Evolutionary conservation across 2,329 filamentous ascomycete species (phyloP).

Genomic region (Remersonia thermophila): DNA sequence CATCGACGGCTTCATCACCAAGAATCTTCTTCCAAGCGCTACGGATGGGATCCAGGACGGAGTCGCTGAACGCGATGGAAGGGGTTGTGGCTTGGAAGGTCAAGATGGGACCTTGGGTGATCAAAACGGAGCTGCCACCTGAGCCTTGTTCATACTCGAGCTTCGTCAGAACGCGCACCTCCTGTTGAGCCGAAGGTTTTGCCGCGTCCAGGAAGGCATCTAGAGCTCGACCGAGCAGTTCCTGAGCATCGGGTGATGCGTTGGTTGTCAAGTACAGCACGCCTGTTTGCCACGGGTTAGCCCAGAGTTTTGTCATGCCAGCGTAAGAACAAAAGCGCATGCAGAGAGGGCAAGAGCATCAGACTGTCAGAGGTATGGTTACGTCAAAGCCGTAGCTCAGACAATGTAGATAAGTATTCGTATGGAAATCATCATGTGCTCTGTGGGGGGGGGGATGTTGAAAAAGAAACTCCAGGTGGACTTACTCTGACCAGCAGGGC

Average conservation of each 20-base stretch:
- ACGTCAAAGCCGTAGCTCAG: conserved; percentile 83
- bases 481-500: conserved; percentile 82
- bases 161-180: too few relatives aligned
- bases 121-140: conserved; percentile 16
- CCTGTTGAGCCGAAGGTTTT: too few relatives aligned
- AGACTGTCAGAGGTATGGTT: conserved; percentile 76
- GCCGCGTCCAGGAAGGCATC: conserved; percentile 27
- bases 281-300: conserved; percentile 25
- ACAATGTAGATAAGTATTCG: conserved; percentile 99
- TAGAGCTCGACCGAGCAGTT: conserved; percentile 30
- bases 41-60: conserved; percentile 52
- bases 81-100: conserved; percentile 46
- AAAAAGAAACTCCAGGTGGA: conserved; percentile 19
- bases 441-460: too few relatives aligned
- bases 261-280: conserved; percentile 30
- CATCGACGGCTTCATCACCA: conserved; percentile 33
- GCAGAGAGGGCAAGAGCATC: conserved; percentile 35
- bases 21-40: conserved; percentile 56
- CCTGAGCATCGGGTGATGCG: conserved; percentile 21
- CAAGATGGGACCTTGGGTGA: conserved; percentile 33
- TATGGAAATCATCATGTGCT: conserved; percentile 66
- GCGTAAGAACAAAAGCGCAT: conserved; percentile 10
- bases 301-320: conserved; percentile 15
- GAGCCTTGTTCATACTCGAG: conserved; percentile 43
- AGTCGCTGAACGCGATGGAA: conserved; percentile 65